phyloP scores from a whole-genome alignment of 1,284 basidiomycete genomes.

The Microbotryomycetes sp. region DNA sequence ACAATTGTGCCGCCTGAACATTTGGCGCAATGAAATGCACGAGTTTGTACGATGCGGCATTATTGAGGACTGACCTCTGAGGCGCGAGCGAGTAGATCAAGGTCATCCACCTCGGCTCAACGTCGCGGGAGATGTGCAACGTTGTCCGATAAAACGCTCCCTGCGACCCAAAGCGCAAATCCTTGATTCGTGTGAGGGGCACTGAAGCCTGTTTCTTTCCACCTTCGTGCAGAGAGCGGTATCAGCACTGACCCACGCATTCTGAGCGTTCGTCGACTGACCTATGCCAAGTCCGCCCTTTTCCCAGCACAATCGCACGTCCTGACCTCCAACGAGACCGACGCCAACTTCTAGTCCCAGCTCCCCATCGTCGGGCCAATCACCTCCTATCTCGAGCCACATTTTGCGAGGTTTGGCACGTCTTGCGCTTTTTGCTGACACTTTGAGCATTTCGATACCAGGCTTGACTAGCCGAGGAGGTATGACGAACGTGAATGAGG shows the following conservation, averaged over 20 bases:
- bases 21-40: slow-evolving; percentile 79
- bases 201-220: slow-evolving; percentile 18
- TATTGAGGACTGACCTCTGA: slow-evolving; percentile 52
- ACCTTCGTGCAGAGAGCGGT: too few species aligned
- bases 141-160: slow-evolving; percentile 72
- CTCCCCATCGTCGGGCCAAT: slow-evolving; percentile 20
- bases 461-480: slow-evolving; percentile 22
- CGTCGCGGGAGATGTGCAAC: slow-evolving; percentile 51
- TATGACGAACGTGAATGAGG: slow-evolving; percentile 14
- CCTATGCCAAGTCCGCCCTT: slow-evolving; percentile 26
- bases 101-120: slow-evolving; percentile 48
- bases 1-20: slow-evolving; percentile 56
- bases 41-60: slow-evolving; percentile 78
- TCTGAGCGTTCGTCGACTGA: not conserved
- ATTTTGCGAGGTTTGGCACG: slow-evolving; percentile 33
- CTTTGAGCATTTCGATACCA: slow-evolving; percentile 63
- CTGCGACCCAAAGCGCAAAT: slow-evolving; percentile 72
- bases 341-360: slow-evolving; percentile 21
- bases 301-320: slow-evolving; percentile 33
- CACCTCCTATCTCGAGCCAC: slow-evolving; percentile 28
- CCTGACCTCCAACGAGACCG: slow-evolving; percentile 21
- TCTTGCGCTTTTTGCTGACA: slow-evolving; percentile 60
- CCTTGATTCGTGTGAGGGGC: slow-evolving; percentile 60
- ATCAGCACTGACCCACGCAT: not conserved
- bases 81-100: slow-evolving; percentile 46